phyloP scores from a whole-genome alignment of 345 rosid genomes.

The Euphorbia peplus region DNA sequence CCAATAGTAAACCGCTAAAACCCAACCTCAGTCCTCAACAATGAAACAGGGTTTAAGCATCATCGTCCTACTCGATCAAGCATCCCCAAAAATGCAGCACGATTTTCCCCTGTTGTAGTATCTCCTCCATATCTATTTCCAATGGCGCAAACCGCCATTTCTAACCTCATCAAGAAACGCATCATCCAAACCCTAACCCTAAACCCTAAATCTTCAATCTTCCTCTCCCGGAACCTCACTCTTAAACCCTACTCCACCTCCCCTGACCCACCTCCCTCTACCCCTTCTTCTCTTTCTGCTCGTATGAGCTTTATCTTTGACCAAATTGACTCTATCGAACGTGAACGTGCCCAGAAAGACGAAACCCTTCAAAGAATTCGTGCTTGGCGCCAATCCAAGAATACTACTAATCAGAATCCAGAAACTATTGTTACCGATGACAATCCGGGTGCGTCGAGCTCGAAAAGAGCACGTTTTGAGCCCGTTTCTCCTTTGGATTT shows the following conservation, averaged over 20 bases:
- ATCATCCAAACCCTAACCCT: conserved; percentile 24
- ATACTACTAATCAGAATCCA: conserved; percentile 16
- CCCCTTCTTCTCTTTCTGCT: conserved; percentile 75
- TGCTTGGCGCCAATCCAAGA: conserved; percentile 82
- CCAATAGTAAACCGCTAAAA: too few species aligned
- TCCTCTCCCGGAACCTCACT: conserved; percentile 3
- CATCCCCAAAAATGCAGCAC: conserved; percentile 16
- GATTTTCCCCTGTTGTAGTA: conserved; percentile 7
- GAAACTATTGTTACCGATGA: neutral
- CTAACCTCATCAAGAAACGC: conserved; percentile 54
- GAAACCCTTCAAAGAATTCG: conserved; percentile 83
- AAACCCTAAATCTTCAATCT: conserved; percentile 22
- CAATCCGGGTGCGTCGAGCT: conserved; percentile 11
- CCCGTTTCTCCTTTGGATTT: neutral
- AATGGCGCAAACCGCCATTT: conserved; percentile 42
- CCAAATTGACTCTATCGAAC: conserved; percentile 80
- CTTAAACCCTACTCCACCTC: conserved; percentile 30
- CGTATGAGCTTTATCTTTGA: conserved; percentile 91
- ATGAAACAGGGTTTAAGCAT: too few species aligned
- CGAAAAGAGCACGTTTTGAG: conserved; percentile 8
- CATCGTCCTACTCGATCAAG: too few species aligned
- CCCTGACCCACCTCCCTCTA: conserved; percentile 36
- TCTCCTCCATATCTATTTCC: neutral
- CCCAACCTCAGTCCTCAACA: too few species aligned
- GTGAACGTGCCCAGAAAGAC: conserved; percentile 56